Evolutionary conservation across 805 yeast species (phyloP).

Genomic region (Ascoidea asiatica): DNA sequence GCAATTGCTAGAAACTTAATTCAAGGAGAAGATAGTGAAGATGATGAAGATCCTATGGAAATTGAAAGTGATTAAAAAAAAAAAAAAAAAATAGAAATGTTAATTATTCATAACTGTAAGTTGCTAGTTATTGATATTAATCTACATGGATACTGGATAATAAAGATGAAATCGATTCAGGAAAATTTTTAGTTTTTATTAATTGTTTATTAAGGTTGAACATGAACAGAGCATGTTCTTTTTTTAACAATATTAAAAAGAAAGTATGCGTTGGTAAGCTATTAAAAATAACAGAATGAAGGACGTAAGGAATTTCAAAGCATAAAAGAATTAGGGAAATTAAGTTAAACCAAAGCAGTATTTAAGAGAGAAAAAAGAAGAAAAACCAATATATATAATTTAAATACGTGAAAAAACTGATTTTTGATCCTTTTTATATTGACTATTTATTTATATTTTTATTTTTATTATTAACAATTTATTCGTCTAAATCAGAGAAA

Average conservation of each 20-base stretch:
- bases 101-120: neutral
- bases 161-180: neutral
- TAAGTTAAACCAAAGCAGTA: no score
- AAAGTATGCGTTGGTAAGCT: no score
- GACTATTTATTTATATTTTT: no score
- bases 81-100: neutral
- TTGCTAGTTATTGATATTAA: neutral
- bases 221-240: neutral
- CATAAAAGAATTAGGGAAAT: no score
- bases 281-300: no score
- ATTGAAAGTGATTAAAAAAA: slow-evolving; percentile 34
- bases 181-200: neutral
- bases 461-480: no score
- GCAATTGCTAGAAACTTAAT: slow-evolving; percentile 25
- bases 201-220: neutral
- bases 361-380: no score
- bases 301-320: no score
- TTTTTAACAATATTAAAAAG: neutral
- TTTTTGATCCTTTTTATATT: no score
- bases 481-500: slow-evolving; percentile 24
- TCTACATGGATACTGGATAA: neutral
- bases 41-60: slow-evolving; percentile 48
- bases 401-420: no score
- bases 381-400: no score
- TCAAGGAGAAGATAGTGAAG: slow-evolving; percentile 35